A percentile compares a stretch with the other conserved stretches of the same genome.
Conservation (phyloP, 1,284 basidiomycete genomes). For the Fomitiporia mediterranea region DNA sequence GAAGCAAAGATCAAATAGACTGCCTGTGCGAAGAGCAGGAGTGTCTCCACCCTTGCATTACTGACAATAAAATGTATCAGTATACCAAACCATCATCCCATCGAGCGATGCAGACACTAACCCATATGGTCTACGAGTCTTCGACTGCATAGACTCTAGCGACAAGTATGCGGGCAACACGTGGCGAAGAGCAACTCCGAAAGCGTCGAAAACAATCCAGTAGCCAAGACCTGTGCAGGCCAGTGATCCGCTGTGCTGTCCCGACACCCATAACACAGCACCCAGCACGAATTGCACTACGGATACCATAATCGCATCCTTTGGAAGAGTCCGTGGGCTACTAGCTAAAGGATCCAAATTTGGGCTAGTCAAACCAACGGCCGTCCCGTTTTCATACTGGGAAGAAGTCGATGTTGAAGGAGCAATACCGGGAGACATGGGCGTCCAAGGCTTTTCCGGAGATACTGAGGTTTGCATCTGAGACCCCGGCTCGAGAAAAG, state of each 20-base stretch:
- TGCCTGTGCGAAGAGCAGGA: conserved; percentile 82
- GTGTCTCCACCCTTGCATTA: conserved; percentile 67
- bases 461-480: conserved; percentile 20
- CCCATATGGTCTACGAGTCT: conserved; percentile 60
- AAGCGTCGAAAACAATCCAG: conserved; percentile 92
- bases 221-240: conserved; percentile 90
- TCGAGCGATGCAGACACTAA: conserved; percentile 35
- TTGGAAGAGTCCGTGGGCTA: conserved; percentile 4
- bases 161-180: conserved; percentile 43
- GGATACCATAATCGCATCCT: conserved; percentile 21
- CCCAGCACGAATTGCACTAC: conserved; percentile 55
- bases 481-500: conserved; percentile 66
- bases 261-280: conserved; percentile 82
- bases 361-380: conserved; percentile 13
- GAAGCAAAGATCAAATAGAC: conserved; percentile 89
- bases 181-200: conserved; percentile 64
- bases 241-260: conserved; percentile 85
- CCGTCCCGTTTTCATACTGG: conserved; percentile 10
- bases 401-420: conserved; percentile 3
- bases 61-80: conserved; percentile 37
- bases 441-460: conserved; percentile 27
- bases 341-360: conserved; percentile 3
- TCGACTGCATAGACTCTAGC: conserved; percentile 26
- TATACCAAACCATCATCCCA: background rate
- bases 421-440: conserved; percentile 24